Percentiles rank a stretch among this genome's conserved stretches.
Evolutionary conservation across 768 basidiomycete species (phyloP).

Genomic region (Mycena sanguinolenta): DNA sequence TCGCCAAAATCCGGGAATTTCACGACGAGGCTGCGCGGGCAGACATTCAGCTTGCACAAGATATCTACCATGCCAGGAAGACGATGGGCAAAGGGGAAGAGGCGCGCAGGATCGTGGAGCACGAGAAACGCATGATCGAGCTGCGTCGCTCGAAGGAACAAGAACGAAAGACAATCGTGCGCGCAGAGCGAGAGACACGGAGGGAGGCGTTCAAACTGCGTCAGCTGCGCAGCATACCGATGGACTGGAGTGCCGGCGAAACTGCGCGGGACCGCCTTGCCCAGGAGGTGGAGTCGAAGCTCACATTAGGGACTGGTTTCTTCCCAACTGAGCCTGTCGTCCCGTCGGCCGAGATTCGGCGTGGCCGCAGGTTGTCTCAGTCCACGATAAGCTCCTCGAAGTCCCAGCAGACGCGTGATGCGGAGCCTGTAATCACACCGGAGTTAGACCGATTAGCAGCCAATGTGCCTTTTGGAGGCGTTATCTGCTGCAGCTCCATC

Average conservation of each 20-base stretch:
- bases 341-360: slow-evolving; percentile 7
- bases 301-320: slow-evolving; percentile 3
- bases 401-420: not conserved
- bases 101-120: slow-evolving; percentile 50
- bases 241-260: slow-evolving; percentile 12
- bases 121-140: slow-evolving; percentile 53
- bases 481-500: not conserved
- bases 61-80: slow-evolving; percentile 52
- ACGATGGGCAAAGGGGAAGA: slow-evolving; percentile 46
- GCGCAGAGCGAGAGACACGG: slow-evolving; percentile 53
- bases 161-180: slow-evolving; percentile 60
- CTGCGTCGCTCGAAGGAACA: slow-evolving; percentile 63
- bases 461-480: slow-evolving; percentile 11
- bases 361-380: slow-evolving; percentile 18
- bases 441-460: slow-evolving; percentile 11
- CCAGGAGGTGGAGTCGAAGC: slow-evolving; percentile 41
- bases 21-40: slow-evolving; percentile 59
- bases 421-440: not conserved
- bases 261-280: slow-evolving; percentile 21
- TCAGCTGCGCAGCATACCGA: not conserved
- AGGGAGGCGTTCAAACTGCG: slow-evolving; percentile 47
- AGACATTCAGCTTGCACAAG: slow-evolving; percentile 55
- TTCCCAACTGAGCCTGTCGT: slow-evolving; percentile 15
- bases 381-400: slow-evolving; percentile 13
- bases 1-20: slow-evolving; percentile 65